Base-by-base conservation (phyloP, 2,329 filamentous ascomycete species). In the Fusarium newnesense region DNA sequence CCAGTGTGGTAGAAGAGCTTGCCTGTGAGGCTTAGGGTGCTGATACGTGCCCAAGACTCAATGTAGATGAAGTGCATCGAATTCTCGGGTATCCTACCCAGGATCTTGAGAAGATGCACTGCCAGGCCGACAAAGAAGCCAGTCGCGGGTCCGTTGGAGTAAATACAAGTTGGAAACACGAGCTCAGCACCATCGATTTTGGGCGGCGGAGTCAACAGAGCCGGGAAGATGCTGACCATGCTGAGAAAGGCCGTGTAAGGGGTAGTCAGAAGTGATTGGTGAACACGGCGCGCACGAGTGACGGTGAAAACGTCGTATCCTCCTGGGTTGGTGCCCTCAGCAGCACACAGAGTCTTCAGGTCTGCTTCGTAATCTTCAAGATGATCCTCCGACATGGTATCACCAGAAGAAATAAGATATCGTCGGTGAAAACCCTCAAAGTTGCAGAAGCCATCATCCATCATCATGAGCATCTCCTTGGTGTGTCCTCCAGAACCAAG, bases 401-500 rank as follows among this genome's bases (percentile, higher is more conserved):
- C 96, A 1, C 93, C 95, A 3, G 89, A 90, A 72, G 92, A 93
- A 61, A 97, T 87, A 28, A 97, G 84, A 81, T 97, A 99, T 34
- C 94, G 96, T 32, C 96, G 89, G 76, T 93, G 91, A 83, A 91
- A 83, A 78, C 82, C 80, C 60, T 80, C 49, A 72, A 85, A 86
- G 43, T 83, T 82, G 65, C 85, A 85, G 78, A 88, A 89, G 74
- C 87, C 88, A 75, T 86, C 84, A 64, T 86, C 85, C 76, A 99
- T 89, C 85, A 98, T 93, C 78, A 92, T 91, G 71, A 97, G 87
- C 93, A 99, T 97, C 83, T 99, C 96, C 53, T 94, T 92, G 1
- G 96, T 98, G 83, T 99, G 96, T 2, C 96, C 96, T 37, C 96
- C 96, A 6, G 94, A 97, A 59, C 96, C 96, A 30, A 98, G 92